Percentiles rank a stretch among this genome's conserved stretches.
phyloP scores from a whole-genome alignment of 1,139 yeast species.

The Diutina sp. region DNA sequence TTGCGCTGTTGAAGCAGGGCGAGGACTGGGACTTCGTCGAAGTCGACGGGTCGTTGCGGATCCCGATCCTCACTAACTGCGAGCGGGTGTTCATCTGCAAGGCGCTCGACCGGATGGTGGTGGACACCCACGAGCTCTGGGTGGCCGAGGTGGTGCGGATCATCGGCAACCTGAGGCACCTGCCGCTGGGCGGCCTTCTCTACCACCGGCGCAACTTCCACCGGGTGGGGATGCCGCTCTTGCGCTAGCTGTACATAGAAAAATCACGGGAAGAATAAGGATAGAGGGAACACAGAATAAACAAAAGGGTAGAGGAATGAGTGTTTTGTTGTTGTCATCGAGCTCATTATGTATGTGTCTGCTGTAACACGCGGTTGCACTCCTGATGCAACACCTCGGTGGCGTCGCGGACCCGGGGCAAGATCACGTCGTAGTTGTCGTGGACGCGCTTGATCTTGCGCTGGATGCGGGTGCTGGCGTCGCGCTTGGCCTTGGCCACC shows the following conservation, averaged over 20 bases:
- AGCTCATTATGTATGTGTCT: neutral
- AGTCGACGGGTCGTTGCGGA: constrained; percentile 6
- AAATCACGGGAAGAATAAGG: neutral
- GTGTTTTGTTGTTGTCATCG: neutral
- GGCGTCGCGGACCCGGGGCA: constrained; percentile 20
- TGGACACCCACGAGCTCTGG: neutral
- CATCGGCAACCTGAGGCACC: neutral
- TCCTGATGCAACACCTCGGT: constrained; percentile 8
- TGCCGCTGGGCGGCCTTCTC: constrained; percentile 41
- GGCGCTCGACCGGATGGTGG: neutral
- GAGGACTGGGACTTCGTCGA: constrained; percentile 8
- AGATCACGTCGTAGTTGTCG: constrained; percentile 25
- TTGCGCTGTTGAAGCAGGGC: constrained; percentile 19
- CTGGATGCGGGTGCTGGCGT: constrained; percentile 16
- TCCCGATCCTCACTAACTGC: neutral
- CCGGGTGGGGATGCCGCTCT: constrained; percentile 32
- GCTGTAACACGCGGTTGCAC: constrained; percentile 3
- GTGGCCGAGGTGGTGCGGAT: neutral
- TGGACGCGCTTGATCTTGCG: constrained; percentile 18
- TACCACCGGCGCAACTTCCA: constrained; percentile 54
- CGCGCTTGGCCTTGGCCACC: constrained; percentile 17
- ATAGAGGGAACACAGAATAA: neutral
- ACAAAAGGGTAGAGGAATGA: neutral
- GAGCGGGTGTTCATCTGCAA: constrained; percentile 1
- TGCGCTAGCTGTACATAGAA: neutral